Base-by-base conservation (phyloP, 768 basidiomycete species). In the Dictyophora rubrovolvata region DNA sequence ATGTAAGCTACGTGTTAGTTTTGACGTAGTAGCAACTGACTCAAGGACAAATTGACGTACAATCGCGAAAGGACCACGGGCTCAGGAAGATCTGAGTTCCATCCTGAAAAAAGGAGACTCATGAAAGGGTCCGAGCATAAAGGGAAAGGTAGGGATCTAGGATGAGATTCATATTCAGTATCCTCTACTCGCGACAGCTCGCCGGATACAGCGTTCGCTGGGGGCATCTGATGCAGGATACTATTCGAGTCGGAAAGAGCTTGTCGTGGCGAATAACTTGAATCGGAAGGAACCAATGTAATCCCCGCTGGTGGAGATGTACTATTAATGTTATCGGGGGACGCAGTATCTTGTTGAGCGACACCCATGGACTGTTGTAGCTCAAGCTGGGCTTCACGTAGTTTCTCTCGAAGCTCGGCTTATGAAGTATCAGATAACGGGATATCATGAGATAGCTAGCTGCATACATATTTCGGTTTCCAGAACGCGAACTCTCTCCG, bases 71-170 rank as follows among this genome's bases (percentile, higher is more conserved):
- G 74, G 16, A 82, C 77, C 20, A 79, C 70, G 22, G 86, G 89
- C 63, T 89, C 84, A 48, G 89, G 89, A 12, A 93, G 75, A 65
- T 93, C 89, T 23, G 88, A 79, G 70, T 91, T 87, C 89, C 89
- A 92, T 1, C 90, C 89, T 18, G 82, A 79, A 65, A 84, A 82
- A 12, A 90, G 73, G 46, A 93, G 70, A 52, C 86, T 82, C 71
- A 84, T 76, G 35, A 48, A 50, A 35, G 48, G 62, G 53, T 48
- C 57, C 48, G 63, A 16, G 48, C 48, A 20, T 22, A 55, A 14
- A 42, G 28, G 18, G 51, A 62, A 46, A 18, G 56, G 63, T 84
- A 76, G 3, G 80, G 75, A 64, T 85, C 81, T 1, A 79, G 65
- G 37, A 69, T 72, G 48, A 34, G 36, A 14, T 23, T 57, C 54